A percentile compares a stretch with the other conserved stretches of the same genome.
phyloP scores from a whole-genome alignment of 1,284 basidiomycete species.

The Trichosporon asahii region DNA sequence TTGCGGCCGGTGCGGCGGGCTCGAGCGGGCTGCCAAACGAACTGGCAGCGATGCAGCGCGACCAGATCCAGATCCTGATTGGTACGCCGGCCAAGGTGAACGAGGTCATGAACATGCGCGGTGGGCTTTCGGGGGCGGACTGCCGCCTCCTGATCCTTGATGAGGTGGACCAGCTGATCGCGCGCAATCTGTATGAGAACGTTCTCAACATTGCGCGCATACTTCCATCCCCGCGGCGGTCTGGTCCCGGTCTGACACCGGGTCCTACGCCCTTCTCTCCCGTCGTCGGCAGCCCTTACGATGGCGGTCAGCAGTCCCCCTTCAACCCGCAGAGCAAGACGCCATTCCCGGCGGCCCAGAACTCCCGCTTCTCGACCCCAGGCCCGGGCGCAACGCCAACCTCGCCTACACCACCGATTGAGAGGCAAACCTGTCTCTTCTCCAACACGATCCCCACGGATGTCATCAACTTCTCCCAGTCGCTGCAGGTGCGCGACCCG shows the following conservation, averaged over 20 bases:
- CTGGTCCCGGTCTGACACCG: conserved; percentile 43
- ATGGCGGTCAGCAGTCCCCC: conserved; percentile 53
- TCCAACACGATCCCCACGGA: conserved; percentile 60
- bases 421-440: conserved; percentile 93
- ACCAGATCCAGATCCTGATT: conserved; percentile 88
- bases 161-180: conserved; percentile 93
- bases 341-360: conserved; percentile 52
- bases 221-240: conserved; percentile 76
- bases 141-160: conserved; percentile 90
- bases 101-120: conserved; percentile 77
- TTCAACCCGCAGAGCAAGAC: conserved; percentile 55
- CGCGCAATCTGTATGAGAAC: conserved; percentile 90
- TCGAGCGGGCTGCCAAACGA: conserved; percentile 68
- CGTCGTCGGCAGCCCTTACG: conserved; percentile 48
- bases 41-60: conserved; percentile 77
- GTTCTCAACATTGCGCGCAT: conserved; percentile 88
- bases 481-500: conserved; percentile 75
- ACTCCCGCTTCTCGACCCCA: conserved; percentile 29
- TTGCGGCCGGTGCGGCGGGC: conserved; percentile 73
- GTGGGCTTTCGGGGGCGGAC: conserved; percentile 65
- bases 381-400: conserved; percentile 18
- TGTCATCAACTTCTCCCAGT: conserved; percentile 56
- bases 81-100: conserved; percentile 95
- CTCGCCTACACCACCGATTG: conserved; percentile 47
- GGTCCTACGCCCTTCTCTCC: conserved; percentile 40